Evolutionary conservation across 305 asterid species (phyloP).

Genomic region (Withania somnifera): DNA sequence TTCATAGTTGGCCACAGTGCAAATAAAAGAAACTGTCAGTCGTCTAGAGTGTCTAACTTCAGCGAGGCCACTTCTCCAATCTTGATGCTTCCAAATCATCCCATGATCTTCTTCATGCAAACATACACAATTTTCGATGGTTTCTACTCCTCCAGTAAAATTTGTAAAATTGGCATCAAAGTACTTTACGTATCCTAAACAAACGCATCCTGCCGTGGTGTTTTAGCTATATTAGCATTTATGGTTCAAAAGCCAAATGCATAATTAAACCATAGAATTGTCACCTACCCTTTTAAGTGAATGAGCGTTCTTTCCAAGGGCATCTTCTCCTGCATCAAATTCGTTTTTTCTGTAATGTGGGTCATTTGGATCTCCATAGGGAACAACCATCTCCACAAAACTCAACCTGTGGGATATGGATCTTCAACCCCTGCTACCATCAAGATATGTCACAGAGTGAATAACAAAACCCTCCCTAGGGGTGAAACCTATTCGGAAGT

Average conservation of each 20-base stretch:
- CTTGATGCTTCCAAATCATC: slow-evolving; percentile 98
- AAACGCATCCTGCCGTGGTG: slow-evolving; percentile 75
- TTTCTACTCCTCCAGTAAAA: slow-evolving; percentile 96
- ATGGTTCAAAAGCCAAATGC: neutral
- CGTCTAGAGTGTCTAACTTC: slow-evolving; percentile 96
- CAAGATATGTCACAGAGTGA: slow-evolving; percentile 89
- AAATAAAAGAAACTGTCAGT: slow-evolving; percentile 80
- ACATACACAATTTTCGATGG: slow-evolving; percentile 88
- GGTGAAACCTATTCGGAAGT: slow-evolving; percentile 88
- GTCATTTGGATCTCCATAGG: slow-evolving; percentile 97
- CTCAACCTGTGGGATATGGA: slow-evolving; percentile 91
- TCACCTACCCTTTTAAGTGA: slow-evolving; percentile 78
- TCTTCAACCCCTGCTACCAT: slow-evolving; percentile 94
- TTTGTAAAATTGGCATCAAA: slow-evolving; percentile 90
- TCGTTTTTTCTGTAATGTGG: slow-evolving; percentile 96
- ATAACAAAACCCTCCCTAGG: slow-evolving; percentile 95
- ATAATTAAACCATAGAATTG: neutral
- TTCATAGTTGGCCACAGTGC: slow-evolving; percentile 96
- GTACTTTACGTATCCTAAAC: slow-evolving; percentile 76
- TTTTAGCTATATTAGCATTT: neutral
- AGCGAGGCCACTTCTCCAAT: slow-evolving; percentile 93
- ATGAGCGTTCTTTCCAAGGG: slow-evolving; percentile 89
- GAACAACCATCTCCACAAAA: slow-evolving; percentile 98
- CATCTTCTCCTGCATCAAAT: slow-evolving; percentile 99
- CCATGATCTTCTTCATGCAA: slow-evolving; percentile 97